phyloP scores from a whole-genome alignment of 225 moss, liverwort and hornwort species.

The Takakia lepidozioides region DNA sequence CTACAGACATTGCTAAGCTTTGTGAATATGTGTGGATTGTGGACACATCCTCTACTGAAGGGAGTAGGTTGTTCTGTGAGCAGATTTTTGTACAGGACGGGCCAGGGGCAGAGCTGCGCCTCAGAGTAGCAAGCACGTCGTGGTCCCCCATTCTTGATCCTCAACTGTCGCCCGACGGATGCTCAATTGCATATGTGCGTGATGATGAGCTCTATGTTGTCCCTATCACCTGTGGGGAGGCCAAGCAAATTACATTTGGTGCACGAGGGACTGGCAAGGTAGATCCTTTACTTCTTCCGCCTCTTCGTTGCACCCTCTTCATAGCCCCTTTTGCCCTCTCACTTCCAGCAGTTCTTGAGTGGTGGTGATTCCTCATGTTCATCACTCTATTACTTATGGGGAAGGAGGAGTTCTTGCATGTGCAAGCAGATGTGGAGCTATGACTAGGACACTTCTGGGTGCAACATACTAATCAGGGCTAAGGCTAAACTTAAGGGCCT shows the following conservation, averaged over 20 bases:
- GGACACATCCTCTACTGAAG: too few species aligned
- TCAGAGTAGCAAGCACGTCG: conserved; percentile 81
- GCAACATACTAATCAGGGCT: too few species aligned
- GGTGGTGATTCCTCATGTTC: too few species aligned
- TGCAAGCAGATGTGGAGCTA: too few species aligned
- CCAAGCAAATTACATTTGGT: conserved; percentile 76
- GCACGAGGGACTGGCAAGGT: conserved; percentile 96
- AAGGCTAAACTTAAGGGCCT: too few species aligned
- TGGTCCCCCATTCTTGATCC: conserved; percentile 93
- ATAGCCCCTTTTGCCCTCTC: too few species aligned
- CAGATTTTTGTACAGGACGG: conserved; percentile 99
- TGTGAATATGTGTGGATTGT: too few species aligned
- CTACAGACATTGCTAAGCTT: too few species aligned
- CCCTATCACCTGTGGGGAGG: conserved; percentile 60
- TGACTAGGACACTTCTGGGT: too few species aligned
- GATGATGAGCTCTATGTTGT: conserved; percentile 84
- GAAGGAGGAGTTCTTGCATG: too few species aligned
- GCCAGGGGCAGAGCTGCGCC: conserved; percentile 71
- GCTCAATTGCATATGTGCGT: conserved; percentile 78
- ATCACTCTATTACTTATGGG: too few species aligned
- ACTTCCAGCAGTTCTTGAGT: too few species aligned
- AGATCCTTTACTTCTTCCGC: conserved; percentile 8
- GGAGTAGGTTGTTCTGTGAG: conserved; percentile 1
- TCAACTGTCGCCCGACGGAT: conserved; percentile 93
- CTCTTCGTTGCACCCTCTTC: neutral